Evolutionary conservation across 768 basidiomycete genomes (phyloP).

Genomic region (Imleria badia): DNA sequence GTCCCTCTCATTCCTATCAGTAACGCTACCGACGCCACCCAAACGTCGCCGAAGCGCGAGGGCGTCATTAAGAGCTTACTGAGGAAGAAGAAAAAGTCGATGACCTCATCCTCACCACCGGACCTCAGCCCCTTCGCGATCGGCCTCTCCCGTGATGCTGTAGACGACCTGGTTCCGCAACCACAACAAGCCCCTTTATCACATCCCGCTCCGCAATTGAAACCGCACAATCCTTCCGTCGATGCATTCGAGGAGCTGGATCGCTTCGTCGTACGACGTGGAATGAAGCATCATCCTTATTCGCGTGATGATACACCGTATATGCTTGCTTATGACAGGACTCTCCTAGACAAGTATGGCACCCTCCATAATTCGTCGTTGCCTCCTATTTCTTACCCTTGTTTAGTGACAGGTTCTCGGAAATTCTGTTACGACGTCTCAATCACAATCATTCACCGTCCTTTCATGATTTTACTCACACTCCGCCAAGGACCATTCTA

Average conservation of each 20-base stretch:
- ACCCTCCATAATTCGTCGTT: constrained; percentile 7
- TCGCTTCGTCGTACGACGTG: constrained; percentile 26
- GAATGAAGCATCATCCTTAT: constrained; percentile 58
- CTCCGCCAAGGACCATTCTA: constrained; percentile 55
- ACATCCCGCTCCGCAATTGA: not conserved
- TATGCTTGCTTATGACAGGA: constrained; percentile 64
- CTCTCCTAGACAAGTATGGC: constrained; percentile 57
- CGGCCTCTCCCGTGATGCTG: not conserved
- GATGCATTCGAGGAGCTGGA: constrained; percentile 24
- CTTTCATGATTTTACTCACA: constrained; percentile 52
- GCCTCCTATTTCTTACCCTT: constrained; percentile 8
- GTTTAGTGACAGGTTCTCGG: constrained; percentile 59
- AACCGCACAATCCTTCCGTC: constrained; percentile 9
- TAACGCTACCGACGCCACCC: not conserved
- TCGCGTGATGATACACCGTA: constrained; percentile 49
- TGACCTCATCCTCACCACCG: not conserved
- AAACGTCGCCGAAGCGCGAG: constrained; percentile 22
- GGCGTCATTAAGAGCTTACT: constrained; percentile 17
- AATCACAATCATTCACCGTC: constrained; percentile 53
- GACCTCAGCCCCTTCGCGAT: constrained; percentile 10
- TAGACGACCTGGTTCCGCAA: not conserved
- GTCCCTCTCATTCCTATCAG: constrained; percentile 10
- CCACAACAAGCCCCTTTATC: not conserved
- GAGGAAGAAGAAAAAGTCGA: constrained; percentile 27
- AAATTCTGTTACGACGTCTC: constrained; percentile 54